Evolutionary conservation across 1,284 basidiomycete species (phyloP), one percentile per base, ranked within the genome.

Genomic region (Phellinidium pouzarii): DNA sequence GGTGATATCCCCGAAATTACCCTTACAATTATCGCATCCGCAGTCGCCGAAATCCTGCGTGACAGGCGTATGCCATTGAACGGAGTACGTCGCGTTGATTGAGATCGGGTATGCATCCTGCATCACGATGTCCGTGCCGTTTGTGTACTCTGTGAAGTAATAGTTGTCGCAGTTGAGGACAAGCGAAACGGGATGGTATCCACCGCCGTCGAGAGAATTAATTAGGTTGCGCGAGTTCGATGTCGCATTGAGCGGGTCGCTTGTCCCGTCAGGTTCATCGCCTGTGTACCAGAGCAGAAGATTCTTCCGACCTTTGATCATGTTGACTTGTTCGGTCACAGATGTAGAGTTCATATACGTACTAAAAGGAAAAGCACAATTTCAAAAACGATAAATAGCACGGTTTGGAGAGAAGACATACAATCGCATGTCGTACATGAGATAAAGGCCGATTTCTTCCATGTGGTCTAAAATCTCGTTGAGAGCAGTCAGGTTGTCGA

Each of bases 371-470:
- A n/a, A n/a, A 11, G 8, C 7, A 5, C 19, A 20, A n/a, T 17
- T 40, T 40, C 7, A 17, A 20, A 17, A 40, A 20, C 71, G 55
- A 79, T 87, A 0, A 75, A 3, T 40, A 17, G 37, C 37, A 17
- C 12, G 19, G 12, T 11, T n/a, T 19, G n/a, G 37, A 40, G 31
- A 34, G 14, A 11, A 2, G 7, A 73, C 80, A 51, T 57, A 84
- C 84, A 59, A 69, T 56, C 84, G 73, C 84, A 88, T 87, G 62
- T 87, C 84, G 56, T 88, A 88, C 78, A 88, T 85, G 44, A 86
- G 70, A 61, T 83, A 88, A 8, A 90, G 61, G 0, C 84, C 85
- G 1, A 80, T 75, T 58, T 82, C 72, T 63, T 87, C 78, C 82
- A 89, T 87, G 42, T 75, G 71, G 60, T 87, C 80, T 6, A 87